These are phyloP conservation scores for Canavalia gladiata DNA, from an alignment of 306 rosid species.

Conservation along the genomic window DNA sequence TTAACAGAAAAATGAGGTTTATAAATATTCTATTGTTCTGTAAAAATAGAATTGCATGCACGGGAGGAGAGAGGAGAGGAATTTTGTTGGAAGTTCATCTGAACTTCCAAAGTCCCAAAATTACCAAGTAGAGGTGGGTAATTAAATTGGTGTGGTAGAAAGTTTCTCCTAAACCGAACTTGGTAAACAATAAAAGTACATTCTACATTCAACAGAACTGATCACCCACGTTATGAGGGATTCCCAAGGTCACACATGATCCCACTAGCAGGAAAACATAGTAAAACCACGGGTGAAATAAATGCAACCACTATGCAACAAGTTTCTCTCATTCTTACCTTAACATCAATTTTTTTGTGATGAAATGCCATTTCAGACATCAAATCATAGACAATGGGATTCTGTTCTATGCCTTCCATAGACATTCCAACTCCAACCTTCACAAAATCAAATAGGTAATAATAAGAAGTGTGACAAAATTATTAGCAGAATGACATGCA, in stretches of 20 bases:
- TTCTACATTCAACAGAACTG: constrained; percentile 20
- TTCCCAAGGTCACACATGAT: constrained; percentile 29
- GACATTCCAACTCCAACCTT: constrained; percentile 97
- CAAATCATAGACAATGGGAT: constrained; percentile 86
- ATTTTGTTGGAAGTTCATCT: not conserved
- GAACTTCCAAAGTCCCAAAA: not conserved
- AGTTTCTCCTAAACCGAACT: constrained; percentile 25
- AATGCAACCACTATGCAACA: constrained; percentile 28
- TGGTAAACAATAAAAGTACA: constrained; percentile 27
- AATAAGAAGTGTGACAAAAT: constrained; percentile 14
- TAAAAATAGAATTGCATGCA: not conserved
- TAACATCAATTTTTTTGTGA: constrained; percentile 68
- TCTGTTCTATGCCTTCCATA: constrained; percentile 96
- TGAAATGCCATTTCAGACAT: constrained; percentile 95
- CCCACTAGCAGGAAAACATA: constrained; percentile 7
- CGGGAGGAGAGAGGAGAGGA: constrained; percentile 17
- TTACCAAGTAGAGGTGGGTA: constrained; percentile 33
- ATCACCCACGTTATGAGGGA: constrained; percentile 26
- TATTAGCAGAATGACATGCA: constrained; percentile 26
- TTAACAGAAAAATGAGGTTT: constrained; percentile 20
- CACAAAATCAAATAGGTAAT: constrained; percentile 48
- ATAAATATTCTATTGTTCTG: constrained; percentile 32
- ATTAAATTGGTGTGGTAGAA: constrained; percentile 14
- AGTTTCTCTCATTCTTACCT: constrained; percentile 61
- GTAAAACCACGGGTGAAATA: constrained; percentile 30